A percentile compares a stretch with the other conserved stretches of the same genome.
These are phyloP conservation scores for Botrytis fabae DNA, from an alignment of 2,329 filamentous ascomycete genomes.

Conservation along the genomic window DNA sequence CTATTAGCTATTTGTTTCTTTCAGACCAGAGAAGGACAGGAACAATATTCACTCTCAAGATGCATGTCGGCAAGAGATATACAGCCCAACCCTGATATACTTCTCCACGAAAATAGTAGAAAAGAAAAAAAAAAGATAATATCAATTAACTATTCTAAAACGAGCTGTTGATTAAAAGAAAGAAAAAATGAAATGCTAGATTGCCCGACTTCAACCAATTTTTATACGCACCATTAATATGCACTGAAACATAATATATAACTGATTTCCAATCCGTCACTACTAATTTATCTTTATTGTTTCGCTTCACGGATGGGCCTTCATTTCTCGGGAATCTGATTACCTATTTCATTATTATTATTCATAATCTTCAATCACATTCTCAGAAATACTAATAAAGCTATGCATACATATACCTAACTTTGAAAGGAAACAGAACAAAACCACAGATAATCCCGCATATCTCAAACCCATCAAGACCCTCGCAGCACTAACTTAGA, in stretches of 20 bases:
- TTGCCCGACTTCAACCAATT: no score
- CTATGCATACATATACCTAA: no score
- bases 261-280: constrained; percentile 30
- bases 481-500: no score
- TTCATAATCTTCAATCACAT: no score
- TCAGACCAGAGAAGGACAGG: neutral
- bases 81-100: neutral
- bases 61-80: neutral
- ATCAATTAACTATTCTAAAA: neutral
- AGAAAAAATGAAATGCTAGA: neutral
- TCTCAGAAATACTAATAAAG: no score
- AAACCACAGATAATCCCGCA: no score
- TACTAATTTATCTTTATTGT: no score
- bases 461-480: no score
- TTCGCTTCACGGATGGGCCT: no score
- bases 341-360: no score
- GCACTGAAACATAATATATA: neutral
- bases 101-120: neutral
- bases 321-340: no score
- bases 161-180: neutral
- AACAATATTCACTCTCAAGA: neutral
- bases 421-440: no score
- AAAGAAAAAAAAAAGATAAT: neutral
- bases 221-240: neutral
- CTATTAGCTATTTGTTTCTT: neutral